Base-by-base conservation (phyloP, 179 eudicot genomes). In the Beta lomatogona region DNA sequence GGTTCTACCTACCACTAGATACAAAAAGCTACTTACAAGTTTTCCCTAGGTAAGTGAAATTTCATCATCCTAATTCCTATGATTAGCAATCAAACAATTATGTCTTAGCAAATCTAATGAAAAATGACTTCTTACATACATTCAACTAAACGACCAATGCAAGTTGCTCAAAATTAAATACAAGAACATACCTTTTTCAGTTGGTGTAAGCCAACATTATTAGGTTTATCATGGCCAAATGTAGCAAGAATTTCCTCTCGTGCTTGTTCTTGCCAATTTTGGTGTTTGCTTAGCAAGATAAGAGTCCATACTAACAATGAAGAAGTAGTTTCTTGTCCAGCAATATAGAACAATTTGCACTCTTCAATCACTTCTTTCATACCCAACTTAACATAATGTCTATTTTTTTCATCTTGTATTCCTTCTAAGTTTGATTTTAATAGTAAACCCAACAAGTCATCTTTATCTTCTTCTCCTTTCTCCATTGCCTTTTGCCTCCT, bases 251-350 rank as follows among this genome's bases (percentile, higher is more conserved):
- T 54, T 73, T 85, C 86, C 3, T 81, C 72, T 41, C 79, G 71
- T 7, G 84, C 86, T 64, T 73, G 79, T 0, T 81, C 70, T 81
- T 84, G 86, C 87, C 84, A 84, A 36, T 77, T 54, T 50, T 59
- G 73, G 28, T 81, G 84, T 12, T 85, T 77, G 61, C 84, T 78
- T 54, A 81, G 25, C 25, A 84, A 50, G 54, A 84, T 4, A 21
- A 84, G 82, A 65, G 84, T 45, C 86, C 86, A 79, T 8, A 73
- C 89, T 1, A 87, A 44, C 77, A 87, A 74, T 0, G 74, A 78
- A 0, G 89, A 84, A 12, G 84, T 84, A 10, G 89, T 79, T 7
- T 87, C 89, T 79, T 84, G 86, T 61, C 86, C 88, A 50, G 86
- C 88, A 9, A 81, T 14, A 55, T 83, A 86, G 36, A 86, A 86